phyloP scores from a whole-genome alignment of 2,329 filamentous ascomycete species.

The Elsinoe arachidis region DNA sequence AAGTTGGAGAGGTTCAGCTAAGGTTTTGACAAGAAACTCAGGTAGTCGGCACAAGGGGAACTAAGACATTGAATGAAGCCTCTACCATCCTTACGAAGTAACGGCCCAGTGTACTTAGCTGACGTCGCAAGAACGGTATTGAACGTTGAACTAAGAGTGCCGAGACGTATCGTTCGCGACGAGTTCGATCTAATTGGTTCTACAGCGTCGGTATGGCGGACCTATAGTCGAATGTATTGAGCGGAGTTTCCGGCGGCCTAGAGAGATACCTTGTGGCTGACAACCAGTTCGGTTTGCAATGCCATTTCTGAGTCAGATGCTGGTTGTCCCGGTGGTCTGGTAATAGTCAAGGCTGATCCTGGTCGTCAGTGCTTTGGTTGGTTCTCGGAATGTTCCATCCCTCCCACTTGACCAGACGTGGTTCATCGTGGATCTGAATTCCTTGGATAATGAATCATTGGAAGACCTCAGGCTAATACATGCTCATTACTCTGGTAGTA shows the following conservation, averaged over 20 bases:
- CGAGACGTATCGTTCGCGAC: neutral
- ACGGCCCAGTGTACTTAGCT: neutral
- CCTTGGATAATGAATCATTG: too few species aligned
- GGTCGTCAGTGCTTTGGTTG: neutral
- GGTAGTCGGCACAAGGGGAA: neutral
- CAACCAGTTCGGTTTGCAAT: neutral
- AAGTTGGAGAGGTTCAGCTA: neutral
- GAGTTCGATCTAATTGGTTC: neutral
- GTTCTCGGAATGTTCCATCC: neutral
- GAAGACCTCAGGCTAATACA: too few species aligned
- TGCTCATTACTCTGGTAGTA: too few species aligned
- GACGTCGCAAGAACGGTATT: neutral
- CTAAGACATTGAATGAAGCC: neutral
- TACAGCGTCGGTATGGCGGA: too few species aligned
- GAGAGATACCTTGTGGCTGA: neutral
- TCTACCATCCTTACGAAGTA: neutral
- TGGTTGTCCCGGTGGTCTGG: neutral
- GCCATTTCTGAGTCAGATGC: neutral
- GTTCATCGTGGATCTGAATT: too few species aligned
- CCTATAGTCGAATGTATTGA: neutral
- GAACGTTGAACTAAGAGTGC: neutral
- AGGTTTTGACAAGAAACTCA: neutral
- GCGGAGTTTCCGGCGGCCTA: neutral
- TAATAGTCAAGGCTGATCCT: neutral
- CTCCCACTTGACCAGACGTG: neutral